These are phyloP conservation scores for Ganoderma boninense DNA, from an alignment of 1,284 basidiomycete species.

Conservation along the genomic window DNA sequence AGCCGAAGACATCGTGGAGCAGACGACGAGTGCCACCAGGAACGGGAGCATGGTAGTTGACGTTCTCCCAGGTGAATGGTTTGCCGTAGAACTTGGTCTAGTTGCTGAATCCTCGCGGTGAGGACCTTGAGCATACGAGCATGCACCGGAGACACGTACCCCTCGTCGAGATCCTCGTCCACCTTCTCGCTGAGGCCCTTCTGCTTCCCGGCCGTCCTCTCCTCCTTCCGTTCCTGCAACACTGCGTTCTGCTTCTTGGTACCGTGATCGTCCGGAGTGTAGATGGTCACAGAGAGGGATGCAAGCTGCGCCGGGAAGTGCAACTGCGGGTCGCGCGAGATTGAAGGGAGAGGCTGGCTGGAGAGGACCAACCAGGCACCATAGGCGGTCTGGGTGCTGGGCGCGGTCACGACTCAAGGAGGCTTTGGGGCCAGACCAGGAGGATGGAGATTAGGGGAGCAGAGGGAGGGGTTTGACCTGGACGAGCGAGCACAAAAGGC, in stretches of 20 bases:
- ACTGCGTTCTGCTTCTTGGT: slow-evolving; percentile 70
- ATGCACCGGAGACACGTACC: slow-evolving; percentile 27
- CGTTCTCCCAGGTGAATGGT: slow-evolving; percentile 74
- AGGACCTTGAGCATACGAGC: neutral
- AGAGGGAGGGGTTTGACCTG: too few species aligned
- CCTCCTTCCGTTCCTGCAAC: slow-evolving; percentile 62
- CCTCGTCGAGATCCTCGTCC: slow-evolving; percentile 42
- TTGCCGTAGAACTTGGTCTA: slow-evolving; percentile 47
- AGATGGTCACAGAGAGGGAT: slow-evolving; percentile 69
- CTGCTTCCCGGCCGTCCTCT: slow-evolving; percentile 35
- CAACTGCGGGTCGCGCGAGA: too few species aligned
- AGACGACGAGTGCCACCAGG: slow-evolving; percentile 75
- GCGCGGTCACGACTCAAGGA: too few species aligned
- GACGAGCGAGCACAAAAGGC: too few species aligned
- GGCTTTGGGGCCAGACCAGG: too few species aligned
- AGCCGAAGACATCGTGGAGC: slow-evolving; percentile 87
- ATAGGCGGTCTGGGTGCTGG: too few species aligned
- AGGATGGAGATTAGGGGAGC: too few species aligned
- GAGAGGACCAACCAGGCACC: too few species aligned
- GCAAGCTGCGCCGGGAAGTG: too few species aligned
- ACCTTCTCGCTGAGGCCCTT: slow-evolving; percentile 43
- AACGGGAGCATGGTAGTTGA: slow-evolving; percentile 81
- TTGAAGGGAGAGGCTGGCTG: too few species aligned
- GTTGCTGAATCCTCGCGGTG: slow-evolving; percentile 14
- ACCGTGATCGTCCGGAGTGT: slow-evolving; percentile 76